Conservation (phyloP, 202 grass and related monocot species). For the Eragrostis tef region DNA sequence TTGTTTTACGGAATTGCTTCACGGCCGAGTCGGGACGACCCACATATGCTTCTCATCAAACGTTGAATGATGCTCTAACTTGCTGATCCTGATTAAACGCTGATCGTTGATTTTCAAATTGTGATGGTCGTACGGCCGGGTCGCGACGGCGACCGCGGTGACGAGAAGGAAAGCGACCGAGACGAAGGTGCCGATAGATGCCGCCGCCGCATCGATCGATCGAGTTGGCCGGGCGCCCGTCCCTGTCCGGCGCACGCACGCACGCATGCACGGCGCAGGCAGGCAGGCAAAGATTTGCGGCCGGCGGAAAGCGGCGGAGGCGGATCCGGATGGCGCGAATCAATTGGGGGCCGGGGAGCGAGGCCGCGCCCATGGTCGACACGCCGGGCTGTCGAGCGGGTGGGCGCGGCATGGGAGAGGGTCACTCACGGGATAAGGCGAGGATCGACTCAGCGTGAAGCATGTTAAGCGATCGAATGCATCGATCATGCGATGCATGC, state of each 20-base stretch:
- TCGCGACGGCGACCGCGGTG: constrained; percentile 48
- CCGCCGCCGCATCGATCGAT: no score
- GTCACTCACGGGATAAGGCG: constrained; percentile 1
- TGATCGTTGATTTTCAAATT: no score
- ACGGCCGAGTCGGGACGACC: no score
- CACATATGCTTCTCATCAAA: no score
- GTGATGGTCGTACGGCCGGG: no score
- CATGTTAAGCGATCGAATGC: background rate
- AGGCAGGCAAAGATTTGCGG: constrained; percentile 16
- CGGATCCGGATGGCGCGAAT: constrained; percentile 11
- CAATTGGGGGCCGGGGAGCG: background rate
- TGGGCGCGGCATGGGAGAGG: constrained; percentile 7
- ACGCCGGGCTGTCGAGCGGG: constrained; percentile 16
- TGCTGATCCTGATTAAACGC: no score
- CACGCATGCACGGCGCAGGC: no score
- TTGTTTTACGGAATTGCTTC: no score
- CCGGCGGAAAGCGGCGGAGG: background rate
- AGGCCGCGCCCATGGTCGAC: constrained; percentile 34
- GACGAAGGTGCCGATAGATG: constrained; percentile 22
- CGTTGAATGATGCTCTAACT: no score
- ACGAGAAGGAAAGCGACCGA: constrained; percentile 16
- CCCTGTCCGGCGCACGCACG: background rate
- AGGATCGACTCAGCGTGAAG: background rate
- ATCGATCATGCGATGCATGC: no score
- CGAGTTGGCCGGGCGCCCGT: constrained; percentile 14